Evolutionary conservation across 495 filamentous ascomycete species (phyloP).

Genomic region (Amniculicola lignicola): DNA sequence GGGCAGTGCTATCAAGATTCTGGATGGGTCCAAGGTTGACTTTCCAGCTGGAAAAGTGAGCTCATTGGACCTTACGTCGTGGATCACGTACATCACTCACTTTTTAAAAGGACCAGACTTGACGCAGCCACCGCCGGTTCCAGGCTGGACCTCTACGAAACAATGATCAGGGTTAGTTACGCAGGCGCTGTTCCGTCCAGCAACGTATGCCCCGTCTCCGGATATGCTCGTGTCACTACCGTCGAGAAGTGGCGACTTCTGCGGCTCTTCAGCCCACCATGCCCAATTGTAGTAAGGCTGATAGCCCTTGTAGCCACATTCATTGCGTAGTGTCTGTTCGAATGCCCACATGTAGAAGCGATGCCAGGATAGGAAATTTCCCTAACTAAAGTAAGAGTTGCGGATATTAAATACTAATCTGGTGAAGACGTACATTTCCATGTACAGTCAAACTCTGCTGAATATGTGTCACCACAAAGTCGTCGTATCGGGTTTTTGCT

Average conservation of each 20-base stretch:
- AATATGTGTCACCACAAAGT: slow-evolving; percentile 12
- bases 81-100: too few relatives aligned
- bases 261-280: not conserved
- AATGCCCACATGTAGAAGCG: too few relatives aligned
- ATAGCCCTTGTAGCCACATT: too few relatives aligned
- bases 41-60: not conserved
- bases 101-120: slow-evolving; percentile 6
- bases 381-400: too few relatives aligned
- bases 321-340: too few relatives aligned
- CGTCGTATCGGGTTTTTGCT: slow-evolving; percentile 7
- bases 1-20: not conserved
- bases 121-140: slow-evolving; percentile 12
- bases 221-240: not conserved
- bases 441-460: not conserved
- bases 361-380: too few relatives aligned
- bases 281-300: slow-evolving; percentile 17
- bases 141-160: not conserved
- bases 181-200: too few relatives aligned
- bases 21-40: slow-evolving; percentile 10
- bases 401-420: too few relatives aligned
- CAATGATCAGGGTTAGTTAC: not conserved
- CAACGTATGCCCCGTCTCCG: slow-evolving; percentile 4
- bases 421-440: too few relatives aligned
- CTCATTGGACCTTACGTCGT: too few relatives aligned
- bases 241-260: not conserved